Evolutionary conservation across 768 basidiomycete species (phyloP), one percentile per base, ranked within the genome.

Genomic region (Russula foetens): DNA sequence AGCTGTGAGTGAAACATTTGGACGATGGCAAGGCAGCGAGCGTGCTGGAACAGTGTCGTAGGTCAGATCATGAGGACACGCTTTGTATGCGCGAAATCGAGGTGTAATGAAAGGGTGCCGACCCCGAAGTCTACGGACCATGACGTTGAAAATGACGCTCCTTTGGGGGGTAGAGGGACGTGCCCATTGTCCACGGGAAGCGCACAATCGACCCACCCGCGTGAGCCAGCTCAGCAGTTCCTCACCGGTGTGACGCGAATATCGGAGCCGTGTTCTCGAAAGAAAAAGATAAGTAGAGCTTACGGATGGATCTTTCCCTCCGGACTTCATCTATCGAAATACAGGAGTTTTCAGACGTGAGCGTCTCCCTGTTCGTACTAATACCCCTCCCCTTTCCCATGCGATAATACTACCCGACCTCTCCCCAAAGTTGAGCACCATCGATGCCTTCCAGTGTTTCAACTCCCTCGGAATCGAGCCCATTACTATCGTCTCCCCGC

Each of bases 381-480:
- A 62, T 52, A 62, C 61, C 57, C 60, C 21, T 56, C 55, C 55
- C 51, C 56, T 49, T 48, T 48, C 56, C 56, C 46, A 58, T 62
- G 61, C 29, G 24, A 53, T 52, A 58, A 46, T 19, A 41, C 60
- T 17, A 26, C 45, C 45, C 51, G 51, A 53, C 61, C 61, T 35
- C 39, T 35, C 51, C 41, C 51, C 39, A 23, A 52, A 47, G 15
- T 52, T 53, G 56, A 43, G 51, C 53, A n/a, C 31, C 44, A 46
- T 35, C 56, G 66, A 77, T 77, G 76, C 62, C 71, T 68, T 73
- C 77, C 63, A 72, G 76, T 71, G 73, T 73, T 33, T 55, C 62
- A 69, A 74, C 79, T 63, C 71, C 77, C 63, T 73, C 75, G 63
- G 81, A 84, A 72, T 78, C 83, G 50, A 77, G 75, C 60, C 80